A percentile compares a stretch with the other conserved stretches of the same genome.
phyloP scores from a whole-genome alignment of 2,329 filamentous ascomycete genomes.

The Xylariaceae sp. region DNA sequence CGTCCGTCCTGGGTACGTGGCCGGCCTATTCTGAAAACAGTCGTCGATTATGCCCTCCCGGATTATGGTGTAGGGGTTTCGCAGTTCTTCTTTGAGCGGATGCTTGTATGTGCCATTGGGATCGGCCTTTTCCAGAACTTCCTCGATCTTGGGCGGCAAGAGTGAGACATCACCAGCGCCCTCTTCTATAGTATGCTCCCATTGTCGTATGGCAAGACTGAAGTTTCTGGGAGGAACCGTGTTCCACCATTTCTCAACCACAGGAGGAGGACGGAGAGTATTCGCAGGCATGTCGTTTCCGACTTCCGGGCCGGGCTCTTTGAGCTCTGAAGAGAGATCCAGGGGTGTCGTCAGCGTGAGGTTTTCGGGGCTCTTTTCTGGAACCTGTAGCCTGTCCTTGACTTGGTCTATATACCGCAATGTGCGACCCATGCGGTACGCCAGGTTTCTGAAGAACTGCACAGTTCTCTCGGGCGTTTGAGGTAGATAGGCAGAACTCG shows the following conservation, averaged over 20 bases:
- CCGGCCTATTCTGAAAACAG: conserved; percentile 38
- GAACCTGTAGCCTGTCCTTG: conserved; percentile 20
- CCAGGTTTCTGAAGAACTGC: conserved; percentile 34
- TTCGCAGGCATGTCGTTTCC: not conserved
- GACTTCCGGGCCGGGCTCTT: conserved; percentile 13
- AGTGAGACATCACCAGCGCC: conserved; percentile 25
- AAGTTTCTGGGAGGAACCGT: conserved; percentile 21
- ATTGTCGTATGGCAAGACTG: conserved; percentile 17
- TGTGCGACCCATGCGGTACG: conserved; percentile 38
- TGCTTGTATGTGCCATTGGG: conserved; percentile 22
- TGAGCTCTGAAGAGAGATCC: conserved; percentile 15
- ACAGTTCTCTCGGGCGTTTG: conserved; percentile 25
- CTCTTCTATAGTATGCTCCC: conserved; percentile 19
- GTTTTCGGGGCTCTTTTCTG: not conserved
- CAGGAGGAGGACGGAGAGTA: not conserved
- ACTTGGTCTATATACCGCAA: conserved; percentile 25
- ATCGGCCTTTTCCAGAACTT: conserved; percentile 34
- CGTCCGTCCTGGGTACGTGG: conserved; percentile 38
- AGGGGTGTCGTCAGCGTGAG: not conserved
- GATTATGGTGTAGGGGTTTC: conserved; percentile 29
- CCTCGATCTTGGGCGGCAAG: conserved; percentile 21
- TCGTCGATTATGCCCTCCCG: conserved; percentile 41
- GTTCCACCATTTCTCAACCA: conserved; percentile 20
- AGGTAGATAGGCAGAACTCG: conserved; percentile 3
- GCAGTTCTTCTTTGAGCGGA: conserved; percentile 8